Conservation (phyloP, 768 basidiomycete genomes). For the Suillus occidentalis region DNA sequence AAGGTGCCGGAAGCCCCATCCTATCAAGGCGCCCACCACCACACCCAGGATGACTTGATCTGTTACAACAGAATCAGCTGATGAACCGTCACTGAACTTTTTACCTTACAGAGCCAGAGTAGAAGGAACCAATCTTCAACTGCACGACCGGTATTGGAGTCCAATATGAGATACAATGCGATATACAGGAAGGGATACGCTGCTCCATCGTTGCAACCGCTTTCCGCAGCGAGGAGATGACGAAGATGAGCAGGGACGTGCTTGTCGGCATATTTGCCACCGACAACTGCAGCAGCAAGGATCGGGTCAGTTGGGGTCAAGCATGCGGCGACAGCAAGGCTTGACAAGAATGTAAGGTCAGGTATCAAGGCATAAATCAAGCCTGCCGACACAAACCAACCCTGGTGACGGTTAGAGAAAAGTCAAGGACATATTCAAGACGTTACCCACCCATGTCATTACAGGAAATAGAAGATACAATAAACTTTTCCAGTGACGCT, state of each 20-base stretch:
- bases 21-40: conserved; percentile 72
- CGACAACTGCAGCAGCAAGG: conserved; percentile 57
- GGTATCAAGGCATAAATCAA: conserved; percentile 93
- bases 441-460: conserved; percentile 74
- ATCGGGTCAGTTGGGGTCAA: conserved; percentile 77
- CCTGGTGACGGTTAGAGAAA: conserved; percentile 41
- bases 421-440: conserved; percentile 8
- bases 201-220: conserved; percentile 95
- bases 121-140: conserved; percentile 85
- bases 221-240: conserved; percentile 68
- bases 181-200: conserved; percentile 94
- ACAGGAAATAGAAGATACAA: conserved; percentile 80
- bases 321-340: conserved; percentile 88
- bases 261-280: conserved; percentile 97
- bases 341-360: conserved; percentile 83
- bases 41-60: conserved; percentile 80
- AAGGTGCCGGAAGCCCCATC: conserved; percentile 78
- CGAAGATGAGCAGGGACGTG: conserved; percentile 88
- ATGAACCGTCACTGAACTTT: conserved; percentile 1
- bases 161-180: conserved; percentile 82
- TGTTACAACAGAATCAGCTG: conserved; percentile 28
- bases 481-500: conserved; percentile 88
- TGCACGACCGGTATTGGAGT: conserved; percentile 58
- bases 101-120: conserved; percentile 78
- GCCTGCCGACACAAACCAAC: conserved; percentile 92